phyloP scores from a whole-genome alignment of 306 rosid genomes.

The Comarum palustre region DNA sequence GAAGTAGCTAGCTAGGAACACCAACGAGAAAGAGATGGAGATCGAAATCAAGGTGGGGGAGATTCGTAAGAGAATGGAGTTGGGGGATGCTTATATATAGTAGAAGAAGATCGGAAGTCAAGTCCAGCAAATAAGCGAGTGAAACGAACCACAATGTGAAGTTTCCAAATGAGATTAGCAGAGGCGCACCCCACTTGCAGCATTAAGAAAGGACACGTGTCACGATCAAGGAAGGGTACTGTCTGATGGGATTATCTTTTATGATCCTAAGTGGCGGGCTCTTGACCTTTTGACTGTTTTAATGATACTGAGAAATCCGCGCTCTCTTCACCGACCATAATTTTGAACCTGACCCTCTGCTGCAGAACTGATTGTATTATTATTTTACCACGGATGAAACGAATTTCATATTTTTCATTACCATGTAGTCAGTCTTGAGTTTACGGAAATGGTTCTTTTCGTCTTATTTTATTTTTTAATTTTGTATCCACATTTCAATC shows the following conservation, averaged over 20 bases:
- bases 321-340: conserved; percentile 4
- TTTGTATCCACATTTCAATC: no score
- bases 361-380: no score
- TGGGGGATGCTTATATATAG: not conserved
- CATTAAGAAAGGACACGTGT: not conserved
- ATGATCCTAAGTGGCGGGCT: not conserved
- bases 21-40: not conserved
- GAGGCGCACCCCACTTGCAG: not conserved
- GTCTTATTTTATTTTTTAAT: no score
- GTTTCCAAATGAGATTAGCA: not conserved
- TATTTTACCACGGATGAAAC: not conserved
- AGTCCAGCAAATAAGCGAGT: conserved; percentile 3
- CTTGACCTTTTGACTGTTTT: not conserved
- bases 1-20: not conserved
- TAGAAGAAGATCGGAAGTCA: not conserved
- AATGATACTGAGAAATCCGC: not conserved
- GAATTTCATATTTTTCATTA: no score
- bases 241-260: no score
- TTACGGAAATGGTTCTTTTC: no score
- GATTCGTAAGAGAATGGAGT: not conserved
- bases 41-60: not conserved
- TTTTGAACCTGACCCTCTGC: not conserved
- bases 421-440: no score
- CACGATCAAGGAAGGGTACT: no score
- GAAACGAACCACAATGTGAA: not conserved